phyloP scores from a whole-genome alignment of 106 monocot genomes.

The Posidonia australis region DNA sequence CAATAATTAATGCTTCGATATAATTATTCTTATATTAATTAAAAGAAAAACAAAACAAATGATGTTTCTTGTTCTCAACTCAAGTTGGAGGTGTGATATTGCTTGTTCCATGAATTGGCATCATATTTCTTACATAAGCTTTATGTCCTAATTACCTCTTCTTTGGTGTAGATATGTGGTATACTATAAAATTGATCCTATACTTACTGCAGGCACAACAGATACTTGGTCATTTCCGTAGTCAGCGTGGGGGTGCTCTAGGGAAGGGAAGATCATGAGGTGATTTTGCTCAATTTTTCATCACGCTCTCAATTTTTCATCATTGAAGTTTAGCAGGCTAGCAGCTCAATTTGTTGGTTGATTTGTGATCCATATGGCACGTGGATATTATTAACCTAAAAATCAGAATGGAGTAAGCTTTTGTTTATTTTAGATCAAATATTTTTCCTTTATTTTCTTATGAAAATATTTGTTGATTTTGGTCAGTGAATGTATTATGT shows the following conservation, averaged over 20 bases:
- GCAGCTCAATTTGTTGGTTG: neutral
- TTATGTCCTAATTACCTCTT: no score
- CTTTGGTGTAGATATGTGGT: neutral
- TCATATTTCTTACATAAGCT: no score
- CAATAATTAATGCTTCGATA: no score
- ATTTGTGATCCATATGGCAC: neutral
- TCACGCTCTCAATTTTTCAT: neutral
- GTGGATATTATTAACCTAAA: neutral
- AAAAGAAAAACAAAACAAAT: no score
- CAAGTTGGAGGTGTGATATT: no score
- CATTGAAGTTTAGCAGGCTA: neutral
- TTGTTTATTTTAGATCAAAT: neutral
- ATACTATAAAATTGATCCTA: neutral
- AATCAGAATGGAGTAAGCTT: neutral
- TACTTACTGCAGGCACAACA: constrained; percentile 52
- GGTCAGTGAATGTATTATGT: no score
- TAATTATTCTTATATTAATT: no score
- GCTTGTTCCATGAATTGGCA: no score
- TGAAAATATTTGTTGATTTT: no score
- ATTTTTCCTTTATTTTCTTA: no score
- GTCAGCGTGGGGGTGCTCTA: constrained; percentile 35
- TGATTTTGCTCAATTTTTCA: neutral
- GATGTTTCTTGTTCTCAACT: no score
- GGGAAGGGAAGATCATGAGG: constrained; percentile 16
- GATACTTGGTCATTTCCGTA: constrained; percentile 62